Evolutionary conservation across 495 filamentous ascomycete genomes (phyloP).

Genomic region (Podospora didyma): DNA sequence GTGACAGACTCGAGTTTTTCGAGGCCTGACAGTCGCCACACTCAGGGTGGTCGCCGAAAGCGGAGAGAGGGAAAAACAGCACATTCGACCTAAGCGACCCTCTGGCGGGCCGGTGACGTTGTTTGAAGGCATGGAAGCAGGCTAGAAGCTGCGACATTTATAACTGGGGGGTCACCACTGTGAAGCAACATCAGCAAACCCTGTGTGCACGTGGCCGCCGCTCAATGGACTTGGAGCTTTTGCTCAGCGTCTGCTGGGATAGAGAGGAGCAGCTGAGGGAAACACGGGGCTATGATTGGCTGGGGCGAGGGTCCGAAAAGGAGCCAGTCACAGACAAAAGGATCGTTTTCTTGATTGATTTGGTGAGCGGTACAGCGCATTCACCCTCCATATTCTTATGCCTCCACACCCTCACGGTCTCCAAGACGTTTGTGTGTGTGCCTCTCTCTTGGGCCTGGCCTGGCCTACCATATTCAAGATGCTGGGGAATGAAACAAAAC

Average conservation of each 20-base stretch:
- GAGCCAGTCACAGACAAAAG: conserved; percentile 24
- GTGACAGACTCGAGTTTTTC: no score
- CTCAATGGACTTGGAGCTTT: conserved; percentile 18
- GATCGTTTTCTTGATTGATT: conserved; percentile 4
- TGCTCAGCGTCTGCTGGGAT: not conserved
- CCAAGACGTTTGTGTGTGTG: conserved; percentile 3
- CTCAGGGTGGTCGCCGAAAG: conserved; percentile 4
- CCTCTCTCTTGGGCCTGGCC: not conserved
- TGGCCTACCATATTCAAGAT: not conserved
- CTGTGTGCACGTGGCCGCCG: conserved; percentile 25
- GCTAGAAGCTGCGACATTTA: conserved; percentile 19
- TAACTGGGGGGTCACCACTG: conserved; percentile 13
- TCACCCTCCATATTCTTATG: conserved; percentile 14
- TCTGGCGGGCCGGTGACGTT: conserved; percentile 6
- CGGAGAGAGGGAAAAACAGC: no score
- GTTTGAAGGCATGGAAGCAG: not conserved
- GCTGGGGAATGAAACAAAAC: conserved; percentile 15
- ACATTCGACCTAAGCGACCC: not conserved
- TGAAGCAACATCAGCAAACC: conserved; percentile 16
- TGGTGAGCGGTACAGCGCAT: conserved; percentile 21
- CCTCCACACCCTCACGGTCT: conserved; percentile 12
- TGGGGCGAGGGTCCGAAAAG: not conserved
- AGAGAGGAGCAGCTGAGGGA: not conserved
- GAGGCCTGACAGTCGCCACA: no score
- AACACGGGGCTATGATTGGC: conserved; percentile 15